phyloP scores from a whole-genome alignment of 192 early-diverging fungal species.

The Coemansia sp. region DNA sequence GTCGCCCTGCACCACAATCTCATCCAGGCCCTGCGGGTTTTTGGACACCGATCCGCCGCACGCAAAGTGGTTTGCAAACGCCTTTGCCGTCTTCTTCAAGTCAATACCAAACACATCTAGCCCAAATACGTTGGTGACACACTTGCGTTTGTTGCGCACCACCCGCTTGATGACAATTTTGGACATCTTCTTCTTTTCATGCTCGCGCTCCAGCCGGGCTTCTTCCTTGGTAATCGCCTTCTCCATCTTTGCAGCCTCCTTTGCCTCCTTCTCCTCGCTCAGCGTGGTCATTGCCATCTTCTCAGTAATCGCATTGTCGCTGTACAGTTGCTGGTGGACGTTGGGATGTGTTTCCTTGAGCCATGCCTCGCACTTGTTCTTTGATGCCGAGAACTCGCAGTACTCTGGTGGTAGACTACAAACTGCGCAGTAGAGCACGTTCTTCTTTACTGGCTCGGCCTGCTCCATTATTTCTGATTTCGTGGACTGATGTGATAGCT shows the following conservation, averaged over 20 bases:
- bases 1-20: slow-evolving; percentile 98
- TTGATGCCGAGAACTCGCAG: slow-evolving; percentile 86
- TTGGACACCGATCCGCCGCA: slow-evolving; percentile 92
- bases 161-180: slow-evolving; percentile 82
- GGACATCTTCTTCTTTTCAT: slow-evolving; percentile 73
- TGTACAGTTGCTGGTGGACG: slow-evolving; percentile 61
- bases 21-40: slow-evolving; percentile 88
- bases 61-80: slow-evolving; percentile 94
- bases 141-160: slow-evolving; percentile 92
- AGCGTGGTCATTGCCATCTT: slow-evolving; percentile 41
- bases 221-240: slow-evolving; percentile 63
- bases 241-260: slow-evolving; percentile 56
- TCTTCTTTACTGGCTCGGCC: slow-evolving; percentile 2
- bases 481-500: not conserved
- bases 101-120: slow-evolving; percentile 92
- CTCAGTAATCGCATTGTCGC: slow-evolving; percentile 41
- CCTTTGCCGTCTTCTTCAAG: slow-evolving; percentile 94
- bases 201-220: slow-evolving; percentile 73
- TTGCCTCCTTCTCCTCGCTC: slow-evolving; percentile 48
- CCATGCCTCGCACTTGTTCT: slow-evolving; percentile 82
- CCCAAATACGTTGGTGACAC: slow-evolving; percentile 80
- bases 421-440: slow-evolving; percentile 40
- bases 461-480: not conserved
- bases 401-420: slow-evolving; percentile 62
- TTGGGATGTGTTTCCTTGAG: slow-evolving; percentile 61